These are phyloP conservation scores for Bipolaris gigantea DNA, from an alignment of 2,329 filamentous ascomycete species.

Conservation along the genomic window DNA sequence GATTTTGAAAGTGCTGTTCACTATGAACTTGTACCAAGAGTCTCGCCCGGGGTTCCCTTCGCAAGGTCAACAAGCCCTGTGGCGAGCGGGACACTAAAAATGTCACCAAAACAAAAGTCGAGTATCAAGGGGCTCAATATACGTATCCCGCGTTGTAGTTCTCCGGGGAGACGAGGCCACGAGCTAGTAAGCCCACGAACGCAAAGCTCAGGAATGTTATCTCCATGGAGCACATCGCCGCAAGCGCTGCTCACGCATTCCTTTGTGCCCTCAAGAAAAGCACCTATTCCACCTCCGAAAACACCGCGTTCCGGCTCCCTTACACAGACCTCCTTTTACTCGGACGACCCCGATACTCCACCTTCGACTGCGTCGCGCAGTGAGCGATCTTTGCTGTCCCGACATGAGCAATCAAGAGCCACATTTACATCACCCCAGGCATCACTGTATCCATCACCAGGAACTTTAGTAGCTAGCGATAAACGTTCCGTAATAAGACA, in stretches of 20 bases:
- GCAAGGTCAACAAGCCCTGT: constrained; percentile 24
- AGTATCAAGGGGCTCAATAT: constrained; percentile 28
- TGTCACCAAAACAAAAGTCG: constrained; percentile 20
- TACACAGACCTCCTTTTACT: constrained; percentile 7
- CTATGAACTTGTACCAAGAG: constrained; percentile 23
- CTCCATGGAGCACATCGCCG: constrained; percentile 29
- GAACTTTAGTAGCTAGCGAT: background rate
- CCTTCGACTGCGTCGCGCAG: constrained; percentile 7
- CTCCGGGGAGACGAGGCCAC: background rate
- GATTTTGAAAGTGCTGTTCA: constrained; percentile 7
- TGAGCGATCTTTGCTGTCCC: constrained; percentile 14
- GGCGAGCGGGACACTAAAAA: constrained; percentile 15
- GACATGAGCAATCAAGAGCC: background rate
- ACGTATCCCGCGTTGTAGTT: constrained; percentile 23
- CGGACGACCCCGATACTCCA: constrained; percentile 8
- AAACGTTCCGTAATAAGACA: background rate
- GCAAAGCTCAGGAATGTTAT: constrained; percentile 32
- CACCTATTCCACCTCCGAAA: constrained; percentile 21
- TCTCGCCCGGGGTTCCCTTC: constrained; percentile 26
- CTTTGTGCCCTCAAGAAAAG: constrained; percentile 11
- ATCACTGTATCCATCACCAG: background rate
- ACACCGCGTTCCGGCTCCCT: constrained; percentile 14
- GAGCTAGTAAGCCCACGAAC: constrained; percentile 31
- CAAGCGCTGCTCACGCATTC: constrained; percentile 25
- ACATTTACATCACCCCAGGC: background rate